Evolutionary conservation across 345 rosid species (phyloP), one percentile per base, ranked within the genome.

Genomic region (Gynandropsis gynandra): DNA sequence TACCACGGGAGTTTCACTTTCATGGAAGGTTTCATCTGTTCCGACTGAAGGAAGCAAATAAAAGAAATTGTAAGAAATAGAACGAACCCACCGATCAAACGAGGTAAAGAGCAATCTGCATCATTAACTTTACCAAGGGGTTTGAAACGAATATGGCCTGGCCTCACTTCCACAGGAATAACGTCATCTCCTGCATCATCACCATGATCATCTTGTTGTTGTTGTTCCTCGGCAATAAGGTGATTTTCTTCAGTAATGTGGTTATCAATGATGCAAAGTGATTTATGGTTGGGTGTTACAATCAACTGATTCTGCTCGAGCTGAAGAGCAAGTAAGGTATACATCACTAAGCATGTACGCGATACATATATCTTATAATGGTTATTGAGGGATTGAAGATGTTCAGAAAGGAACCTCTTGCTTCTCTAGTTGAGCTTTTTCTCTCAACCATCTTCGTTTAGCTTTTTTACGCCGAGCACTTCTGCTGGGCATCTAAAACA

Each of bases 381-480:
- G 29, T 24, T n/a, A n/a, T 46, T 40, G 9, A 47, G 47, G 45
- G 39, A 51, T 17, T 52, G 14, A 41, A 49, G 27, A 27, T 42
- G 49, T 8, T 46, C n/a, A n/a, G 46, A 66, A 24, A 17, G 9
- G 13, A 73, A 88, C 99, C 87, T 81, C 74, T 54, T 69, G 65
- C 54, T 67, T 79, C 69, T 82, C 87, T 66, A 72, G 70, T 76
- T 67, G 68, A 47, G 58, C 75, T 57, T 65, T 71, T 64, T 81
- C 87, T 73, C 77, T 80, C 67, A 85, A 68, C 90, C 85, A 80
- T 54, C 16, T 78, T 68, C 95, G 79, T 74, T 76, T 88, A 17
- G 85, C 83, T 69, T 83, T 81, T 66, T 93, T 93, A 46, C 99
- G 95, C 1, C 95, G 79, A 65, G 97, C 87, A 68, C 85, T 93